Evolutionary conservation across 2,329 filamentous ascomycete species (phyloP), one percentile per base, ranked within the genome.

Genomic region (Clarireedia sp.): DNA sequence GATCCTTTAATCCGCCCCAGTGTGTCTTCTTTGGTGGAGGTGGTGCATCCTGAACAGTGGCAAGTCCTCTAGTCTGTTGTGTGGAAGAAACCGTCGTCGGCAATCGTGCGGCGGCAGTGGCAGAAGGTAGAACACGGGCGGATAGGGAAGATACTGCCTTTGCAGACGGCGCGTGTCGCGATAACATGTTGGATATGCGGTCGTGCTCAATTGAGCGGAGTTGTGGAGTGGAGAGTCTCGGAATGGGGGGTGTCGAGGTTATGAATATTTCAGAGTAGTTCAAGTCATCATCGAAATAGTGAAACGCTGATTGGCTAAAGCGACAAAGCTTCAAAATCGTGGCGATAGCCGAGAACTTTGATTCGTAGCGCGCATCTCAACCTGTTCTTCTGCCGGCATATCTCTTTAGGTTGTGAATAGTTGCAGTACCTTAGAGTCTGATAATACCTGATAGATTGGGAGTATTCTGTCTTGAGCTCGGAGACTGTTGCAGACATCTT

Each of bases 1-100:
- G 90, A 72, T 99, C 94, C 75, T 84, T 88, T 66, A 99, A 81
- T 57, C 90, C 90, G 67, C 94, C 90, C 73, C 95, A 88, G 63
- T 81, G 80, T 64, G 81, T 83, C 68, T 77, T 74, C 72, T 87
- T 85, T 51, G 80, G 79, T 71, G 68, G 79, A 71, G 85, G 79
- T 60, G 81, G 74, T 66, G 78, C 79, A 73, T 91, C 87, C 71
- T 89, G 85, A 64, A 90, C 87, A 59, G 88, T 90, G 68, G 89
- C 89, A 75, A 96, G 87, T 64, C 80, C 80, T 71, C 92, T 85
- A 68, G 73, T 74, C 70, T 83, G 81, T 64, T 77, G 74, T 64
- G 61, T 49, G 75, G 73, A 67, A 71, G 70, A 66, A 74, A 74
- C 52, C 65, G 72, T 61, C 47, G 65, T 56, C 55, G 63, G 57